Base-by-base conservation (phyloP, 495 filamentous ascomycete genomes). In the Tetracladium marchalianum region DNA sequence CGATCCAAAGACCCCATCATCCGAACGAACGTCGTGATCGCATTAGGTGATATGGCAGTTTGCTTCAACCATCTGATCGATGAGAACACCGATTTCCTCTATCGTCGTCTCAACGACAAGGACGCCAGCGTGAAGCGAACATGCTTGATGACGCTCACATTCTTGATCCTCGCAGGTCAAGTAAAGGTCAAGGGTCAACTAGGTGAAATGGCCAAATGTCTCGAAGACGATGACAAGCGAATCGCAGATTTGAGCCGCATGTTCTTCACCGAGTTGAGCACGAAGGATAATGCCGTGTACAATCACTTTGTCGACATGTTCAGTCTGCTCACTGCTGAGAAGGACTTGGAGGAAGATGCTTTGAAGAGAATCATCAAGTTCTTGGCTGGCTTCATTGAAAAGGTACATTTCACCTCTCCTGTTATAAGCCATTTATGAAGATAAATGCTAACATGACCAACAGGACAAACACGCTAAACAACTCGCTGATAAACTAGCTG, bases 251-350 rank as follows among this genome's bases (percentile, higher is more conserved):
- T 99, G 53, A 84, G 88, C 18, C 72, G 87, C 27, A 99, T 97
- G 93, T 99, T 99, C 77, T 99, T 99, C 62, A 89, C 86, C 0
- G 92, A 99, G 66, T 71, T 99, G 11, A 84, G 86, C 31, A 94
- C 87, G 40, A 99, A 99, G 66, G 93, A 99, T 61, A 97, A 99
- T 61, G 93, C 93, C 0, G 88, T 99, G 3, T 99, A 99, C 57
- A 99, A 99, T 56, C 90, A 99, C 64, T 99, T 97, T 60, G 87
- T 97, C 10, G 93, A 99, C 57, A 99, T 99, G 87, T 99, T 99
- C 65, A 89, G 84, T 54, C 58, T 97, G 57, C 63, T 99, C 39
- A 88, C 85, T 37, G 85, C 87, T 0, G 90, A 93, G 53, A 73
- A 73, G 38, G 77, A 75, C 31, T 68, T 99, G 47, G 84, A 90